These are phyloP conservation scores for Cordyceps militaris DNA, from an alignment of 2,329 filamentous ascomycete genomes.

Conservation along the genomic window DNA sequence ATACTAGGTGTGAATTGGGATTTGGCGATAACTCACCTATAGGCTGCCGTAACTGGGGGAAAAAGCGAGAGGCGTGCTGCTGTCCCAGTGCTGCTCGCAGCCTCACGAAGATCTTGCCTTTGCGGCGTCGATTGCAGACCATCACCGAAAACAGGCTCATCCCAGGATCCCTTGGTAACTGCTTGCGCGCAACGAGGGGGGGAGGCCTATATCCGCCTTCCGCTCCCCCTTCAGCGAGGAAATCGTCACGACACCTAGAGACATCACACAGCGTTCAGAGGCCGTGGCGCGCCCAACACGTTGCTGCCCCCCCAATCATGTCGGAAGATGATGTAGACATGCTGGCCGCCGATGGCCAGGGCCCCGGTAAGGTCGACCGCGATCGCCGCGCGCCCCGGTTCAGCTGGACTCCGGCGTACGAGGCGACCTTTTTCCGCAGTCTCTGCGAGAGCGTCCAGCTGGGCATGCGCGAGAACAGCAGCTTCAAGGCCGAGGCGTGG, in stretches of 20 bases:
- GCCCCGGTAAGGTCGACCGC: constrained; percentile 28
- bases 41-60: not conserved
- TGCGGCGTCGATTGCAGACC: not conserved
- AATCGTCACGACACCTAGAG: not conserved
- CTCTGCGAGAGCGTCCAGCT: constrained; percentile 53
- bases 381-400: constrained; percentile 45
- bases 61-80: not conserved
- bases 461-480: constrained; percentile 50
- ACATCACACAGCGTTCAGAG: not conserved
- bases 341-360: constrained; percentile 29
- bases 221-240: constrained; percentile 7
- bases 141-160: not conserved
- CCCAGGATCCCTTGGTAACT: constrained; percentile 2
- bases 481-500: constrained; percentile 56
- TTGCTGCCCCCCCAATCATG: constrained; percentile 21
- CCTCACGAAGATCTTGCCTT: not conserved
- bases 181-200: constrained; percentile 12
- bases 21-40: too few relatives aligned
- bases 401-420: constrained; percentile 52
- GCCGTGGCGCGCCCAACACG: not conserved
- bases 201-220: constrained; percentile 10
- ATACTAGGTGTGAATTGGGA: too few relatives aligned
- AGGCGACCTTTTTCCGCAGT: constrained; percentile 54
- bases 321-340: constrained; percentile 34
- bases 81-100: not conserved